Evolutionary conservation across 331 rosid species (phyloP).

Genomic region (Pyrus hybrid): DNA sequence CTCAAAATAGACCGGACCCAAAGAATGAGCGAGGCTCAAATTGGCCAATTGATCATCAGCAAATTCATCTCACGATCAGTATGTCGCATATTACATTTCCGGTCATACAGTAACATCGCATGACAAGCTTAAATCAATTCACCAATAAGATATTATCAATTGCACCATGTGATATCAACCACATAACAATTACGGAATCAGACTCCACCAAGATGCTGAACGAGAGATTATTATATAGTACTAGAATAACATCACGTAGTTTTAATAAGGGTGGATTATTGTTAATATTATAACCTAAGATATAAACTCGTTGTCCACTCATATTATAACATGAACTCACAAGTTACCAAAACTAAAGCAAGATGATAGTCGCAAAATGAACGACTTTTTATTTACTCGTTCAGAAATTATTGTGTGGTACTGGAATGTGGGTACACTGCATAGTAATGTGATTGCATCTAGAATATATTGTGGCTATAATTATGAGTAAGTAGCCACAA

Average conservation of each 20-base stretch:
- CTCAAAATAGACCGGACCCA: no score
- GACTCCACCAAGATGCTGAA: no score
- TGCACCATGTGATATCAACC: no score
- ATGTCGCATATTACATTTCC: no score
- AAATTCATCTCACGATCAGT: no score
- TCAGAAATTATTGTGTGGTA: no score
- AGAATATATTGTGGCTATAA: background rate
- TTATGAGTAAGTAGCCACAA: background rate
- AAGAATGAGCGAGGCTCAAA: fast-evolving
- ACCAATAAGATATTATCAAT: no score
- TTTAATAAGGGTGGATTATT: background rate
- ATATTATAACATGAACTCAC: background rate
- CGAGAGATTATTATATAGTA: background rate
- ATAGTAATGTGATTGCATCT: background rate
- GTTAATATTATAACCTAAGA: background rate
- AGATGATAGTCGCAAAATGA: background rate
- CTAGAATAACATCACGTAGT: background rate
- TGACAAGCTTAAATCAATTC: no score
- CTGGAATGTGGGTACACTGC: no score
- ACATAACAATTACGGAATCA: no score
- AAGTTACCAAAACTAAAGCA: background rate
- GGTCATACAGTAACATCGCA: no score
- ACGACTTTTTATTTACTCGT: background rate
- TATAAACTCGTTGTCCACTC: background rate
- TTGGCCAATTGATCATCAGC: no score